phyloP scores from a whole-genome alignment of 345 rosid genomes.

The Aquilaria yunnanensis region DNA sequence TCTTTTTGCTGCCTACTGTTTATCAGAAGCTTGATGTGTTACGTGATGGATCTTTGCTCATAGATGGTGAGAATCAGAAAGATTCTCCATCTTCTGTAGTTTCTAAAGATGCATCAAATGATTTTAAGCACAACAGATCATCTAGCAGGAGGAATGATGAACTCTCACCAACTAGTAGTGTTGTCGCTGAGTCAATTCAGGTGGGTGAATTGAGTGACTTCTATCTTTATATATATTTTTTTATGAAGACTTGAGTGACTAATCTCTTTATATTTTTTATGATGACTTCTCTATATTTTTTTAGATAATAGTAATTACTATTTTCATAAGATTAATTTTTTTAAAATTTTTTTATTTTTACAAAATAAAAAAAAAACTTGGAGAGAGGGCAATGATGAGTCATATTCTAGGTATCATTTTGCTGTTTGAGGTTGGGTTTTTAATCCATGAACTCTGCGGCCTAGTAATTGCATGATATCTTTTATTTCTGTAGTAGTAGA shows the following conservation, averaged over 20 bases:
- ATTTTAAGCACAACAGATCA: constrained; percentile 56
- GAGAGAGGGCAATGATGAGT: too few relatives aligned
- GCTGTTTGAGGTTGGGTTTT: too few relatives aligned
- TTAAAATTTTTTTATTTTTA: neutral
- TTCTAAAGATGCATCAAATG: constrained; percentile 45
- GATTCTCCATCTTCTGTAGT: constrained; percentile 44
- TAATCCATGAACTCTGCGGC: too few relatives aligned
- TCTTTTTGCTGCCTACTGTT: constrained; percentile 16
- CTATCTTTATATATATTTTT: constrained; percentile 1
- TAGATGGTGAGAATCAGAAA: constrained; percentile 53
- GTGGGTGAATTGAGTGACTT: constrained; percentile 32
- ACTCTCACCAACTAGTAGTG: constrained; percentile 56
- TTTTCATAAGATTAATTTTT: neutral
- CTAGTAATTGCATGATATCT: too few relatives aligned
- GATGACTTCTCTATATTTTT: constrained; percentile 2
- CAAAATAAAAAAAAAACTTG: neutral
- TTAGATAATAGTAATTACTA: neutral
- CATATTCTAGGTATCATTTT: too few relatives aligned
- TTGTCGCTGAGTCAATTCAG: constrained; percentile 64
- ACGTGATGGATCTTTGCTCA: constrained; percentile 45
- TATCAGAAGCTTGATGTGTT: constrained; percentile 47
- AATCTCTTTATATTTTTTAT: neutral
- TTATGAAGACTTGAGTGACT: neutral
- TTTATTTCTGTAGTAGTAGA: too few relatives aligned
- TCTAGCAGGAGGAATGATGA: constrained; percentile 83